Evolutionary conservation across 2,329 filamentous ascomycete species (phyloP), one percentile per base, ranked within the genome.

Genomic region (Cordyceps javanica): DNA sequence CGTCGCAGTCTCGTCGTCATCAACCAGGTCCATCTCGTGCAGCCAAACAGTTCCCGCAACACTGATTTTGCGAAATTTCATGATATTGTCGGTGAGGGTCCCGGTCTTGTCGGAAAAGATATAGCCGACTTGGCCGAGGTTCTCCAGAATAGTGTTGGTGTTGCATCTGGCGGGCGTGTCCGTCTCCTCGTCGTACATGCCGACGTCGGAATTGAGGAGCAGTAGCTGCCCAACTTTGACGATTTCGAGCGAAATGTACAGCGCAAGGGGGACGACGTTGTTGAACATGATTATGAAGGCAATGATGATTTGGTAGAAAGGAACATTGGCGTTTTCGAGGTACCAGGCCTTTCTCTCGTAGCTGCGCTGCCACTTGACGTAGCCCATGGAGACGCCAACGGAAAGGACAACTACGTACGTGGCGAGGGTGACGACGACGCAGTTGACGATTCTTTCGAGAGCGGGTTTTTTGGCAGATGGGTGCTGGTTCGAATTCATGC

Each of bases 221-320:
- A 92, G 78, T 78, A 96, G 87, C 67, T 85, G 82, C 4, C 81
- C 88, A 8, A 95, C 77, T 69, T 95, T 95, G 70, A 94, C 87
- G 59, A 96, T 79, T 62, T 97, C 92, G 70, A 97, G 77, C 68
- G 87, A 94, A 64, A 97, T 90, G 64, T 96, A 97, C 0, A 97
- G 80, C 0, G 91, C 91, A 16, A 97, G 81, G 0, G 93, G 93
- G 59, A 97, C 92, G 73, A 96, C 85, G 39, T 94, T 97, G 71
- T 97, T 97, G 74, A 96, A 96, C 85, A 96, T 93, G 72, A 97
- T 96, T 63, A 96, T 85, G 69, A 91, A 97, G 0, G 90, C 91
- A 28, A 93, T 87, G 62, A 97, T 87, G 60, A 95, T 91, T 34
- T 91, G 86, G 62, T 90, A 83, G 64, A 90, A 89, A 1, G 82